These are phyloP conservation scores for Aspergillus affinis DNA, from an alignment of 495 filamentous ascomycete genomes.

Conservation along the genomic window DNA sequence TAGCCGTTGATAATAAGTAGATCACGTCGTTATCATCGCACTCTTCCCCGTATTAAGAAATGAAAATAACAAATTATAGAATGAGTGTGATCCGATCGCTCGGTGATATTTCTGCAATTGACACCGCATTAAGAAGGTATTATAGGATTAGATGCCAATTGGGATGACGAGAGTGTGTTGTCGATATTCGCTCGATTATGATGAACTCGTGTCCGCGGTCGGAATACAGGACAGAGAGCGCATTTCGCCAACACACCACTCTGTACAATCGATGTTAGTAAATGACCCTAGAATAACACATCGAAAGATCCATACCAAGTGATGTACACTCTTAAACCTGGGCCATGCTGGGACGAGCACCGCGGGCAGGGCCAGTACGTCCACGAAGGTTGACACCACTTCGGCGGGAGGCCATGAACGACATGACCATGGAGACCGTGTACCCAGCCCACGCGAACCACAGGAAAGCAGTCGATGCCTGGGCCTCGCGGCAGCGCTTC, in stretches of 20 bases:
- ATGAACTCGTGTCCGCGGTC: neutral
- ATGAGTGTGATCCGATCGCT: neutral
- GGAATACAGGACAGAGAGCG: neutral
- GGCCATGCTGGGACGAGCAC: constrained; percentile 57
- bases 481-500: constrained; percentile 67
- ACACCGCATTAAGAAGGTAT: neutral
- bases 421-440: constrained; percentile 53
- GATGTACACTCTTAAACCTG: constrained; percentile 54
- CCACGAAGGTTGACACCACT: constrained; percentile 42
- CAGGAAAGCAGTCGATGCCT: constrained; percentile 67
- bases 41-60: neutral
- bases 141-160: neutral
- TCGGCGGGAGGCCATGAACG: constrained; percentile 41
- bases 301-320: neutral
- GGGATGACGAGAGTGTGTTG: neutral
- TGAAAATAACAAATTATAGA: neutral
- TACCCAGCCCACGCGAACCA: constrained; percentile 70
- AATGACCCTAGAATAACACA: neutral
- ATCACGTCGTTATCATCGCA: neutral
- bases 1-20: neutral
- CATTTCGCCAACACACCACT: neutral
- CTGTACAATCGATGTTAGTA: neutral
- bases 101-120: neutral
- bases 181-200: too few relatives aligned
- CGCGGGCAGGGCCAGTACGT: constrained; percentile 40